Conservation (phyloP, 176 grass and related monocot species). For the bread wheat (Triticum aestivum) region DNA sequence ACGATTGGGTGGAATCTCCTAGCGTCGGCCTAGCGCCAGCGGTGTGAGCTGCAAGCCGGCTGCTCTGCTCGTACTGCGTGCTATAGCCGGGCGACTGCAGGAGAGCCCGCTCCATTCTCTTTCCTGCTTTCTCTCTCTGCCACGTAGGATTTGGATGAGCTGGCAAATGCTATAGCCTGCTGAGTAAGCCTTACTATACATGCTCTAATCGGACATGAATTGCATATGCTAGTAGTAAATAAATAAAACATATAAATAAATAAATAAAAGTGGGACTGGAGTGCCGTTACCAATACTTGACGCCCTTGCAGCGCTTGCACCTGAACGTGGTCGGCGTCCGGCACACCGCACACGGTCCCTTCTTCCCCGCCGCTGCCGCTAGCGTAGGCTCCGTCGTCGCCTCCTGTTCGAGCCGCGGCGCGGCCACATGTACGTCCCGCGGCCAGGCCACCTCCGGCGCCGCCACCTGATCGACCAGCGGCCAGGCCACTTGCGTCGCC, state of each 20-base stretch:
- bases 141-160: too few relatives aligned
- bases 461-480: neutral
- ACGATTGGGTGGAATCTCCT: too few relatives aligned
- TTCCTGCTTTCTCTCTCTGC: too few relatives aligned
- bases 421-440: neutral
- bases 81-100: too few relatives aligned
- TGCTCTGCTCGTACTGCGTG: too few relatives aligned
- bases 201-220: slow-evolving; percentile 32
- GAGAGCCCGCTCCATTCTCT: too few relatives aligned
- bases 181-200: too few relatives aligned
- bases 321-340: slow-evolving; percentile 47
- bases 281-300: slow-evolving; percentile 74
- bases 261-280: neutral
- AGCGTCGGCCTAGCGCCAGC: too few relatives aligned
- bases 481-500: neutral
- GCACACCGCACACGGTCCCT: slow-evolving; percentile 59
- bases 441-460: slow-evolving; percentile 8
- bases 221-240: neutral
- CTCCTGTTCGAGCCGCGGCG: neutral
- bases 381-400: neutral
- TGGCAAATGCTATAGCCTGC: too few relatives aligned
- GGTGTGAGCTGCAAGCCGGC: too few relatives aligned
- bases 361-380: neutral
- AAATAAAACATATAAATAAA: slow-evolving; percentile 5
- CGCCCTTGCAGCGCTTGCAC: slow-evolving; percentile 79